Conservation (phyloP, 257 asterid genomes). For the Fraxinus pennsylvanica region DNA sequence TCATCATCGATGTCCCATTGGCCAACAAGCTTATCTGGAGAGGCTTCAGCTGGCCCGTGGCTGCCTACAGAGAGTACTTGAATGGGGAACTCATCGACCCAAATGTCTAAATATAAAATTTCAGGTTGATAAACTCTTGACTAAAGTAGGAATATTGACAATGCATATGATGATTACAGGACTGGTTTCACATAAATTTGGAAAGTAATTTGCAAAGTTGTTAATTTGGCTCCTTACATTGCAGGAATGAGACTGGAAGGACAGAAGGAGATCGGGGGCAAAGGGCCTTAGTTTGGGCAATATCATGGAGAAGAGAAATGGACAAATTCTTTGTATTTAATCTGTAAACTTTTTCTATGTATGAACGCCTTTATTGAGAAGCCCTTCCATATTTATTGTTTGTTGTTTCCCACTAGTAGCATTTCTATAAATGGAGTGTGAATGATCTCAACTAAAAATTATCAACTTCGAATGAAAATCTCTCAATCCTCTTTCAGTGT, state of each 20-base stretch:
- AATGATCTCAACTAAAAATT: too few species aligned
- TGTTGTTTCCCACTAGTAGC: too few species aligned
- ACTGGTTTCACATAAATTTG: too few species aligned
- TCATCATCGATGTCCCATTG: slow-evolving; percentile 91
- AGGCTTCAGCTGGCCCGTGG: slow-evolving; percentile 96
- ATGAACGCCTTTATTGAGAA: slow-evolving; percentile 22
- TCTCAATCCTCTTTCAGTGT: too few species aligned
- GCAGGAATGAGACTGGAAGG: slow-evolving; percentile 14
- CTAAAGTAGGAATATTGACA: too few species aligned
- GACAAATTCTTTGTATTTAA: slow-evolving; percentile 43
- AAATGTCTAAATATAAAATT: slow-evolving; percentile 44
- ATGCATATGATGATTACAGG: too few species aligned
- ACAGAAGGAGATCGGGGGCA: slow-evolving; percentile 1
- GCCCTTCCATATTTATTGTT: neutral
- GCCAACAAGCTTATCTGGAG: slow-evolving; percentile 77
- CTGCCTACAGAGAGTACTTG: slow-evolving; percentile 86
- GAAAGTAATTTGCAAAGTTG: too few species aligned
- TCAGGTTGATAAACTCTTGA: neutral
- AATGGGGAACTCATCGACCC: slow-evolving; percentile 91
- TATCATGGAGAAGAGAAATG: slow-evolving; percentile 14
- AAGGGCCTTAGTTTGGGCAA: neutral
- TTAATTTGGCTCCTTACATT: neutral
- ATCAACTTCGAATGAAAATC: too few species aligned
- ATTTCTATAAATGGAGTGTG: too few species aligned
- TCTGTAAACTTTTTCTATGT: slow-evolving; percentile 26